Evolutionary conservation across 139 green algal species (phyloP), one percentile per base, ranked within the genome.

Genomic region (Coelastrella sp.): DNA sequence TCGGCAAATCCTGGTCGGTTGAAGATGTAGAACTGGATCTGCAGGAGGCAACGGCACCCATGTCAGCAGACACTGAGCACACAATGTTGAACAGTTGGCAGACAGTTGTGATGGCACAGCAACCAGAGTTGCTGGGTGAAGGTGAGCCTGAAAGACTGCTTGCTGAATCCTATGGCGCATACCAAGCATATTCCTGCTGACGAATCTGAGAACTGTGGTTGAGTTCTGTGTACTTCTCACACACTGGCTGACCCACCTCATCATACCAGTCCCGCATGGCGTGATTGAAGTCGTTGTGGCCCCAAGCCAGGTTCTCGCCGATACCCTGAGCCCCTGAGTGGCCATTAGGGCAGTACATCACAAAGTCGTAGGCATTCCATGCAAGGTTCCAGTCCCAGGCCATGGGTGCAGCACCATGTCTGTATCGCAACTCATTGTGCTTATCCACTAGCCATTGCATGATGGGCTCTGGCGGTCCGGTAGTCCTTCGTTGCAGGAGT

Each of bases 11-110:
- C 20, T 3, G 87, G 87, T 8, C 66, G 14, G 58, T 24, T 66
- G 68, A 91, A 93, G 76, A 85, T 59, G 75, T 90, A 93, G 12
- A 83, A 83, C 27, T 88, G 86, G 57, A 93, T 78, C 87, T 91
- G 78, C 22, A 58, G 27, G 70, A n/a, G 17, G 79, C 35, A 35
- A 59, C 14, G 11, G 76, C 24, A 57, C 24, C 20, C 25, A 49
- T 80, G 24, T 58, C 74, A 80, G 6, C 12, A 20, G 20, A 24
- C 19, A 20, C n/a, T 24, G 12, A 78, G 72, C 72, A 78, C n/a
- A 7, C 8, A 22, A 20, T 11, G 70, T n/a, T 35, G 70, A 20
- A 78, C 8, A 22, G 70, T 78, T 22, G 15, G 12, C 70, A 78
- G 25, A 20, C 35, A 49, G 35, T 49, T 49, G 35, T 49, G 35